Evolutionary conservation across 116 monocot species (phyloP), one percentile per base, ranked within the genome.

Genomic region (Phalaenopsis hybrid): DNA sequence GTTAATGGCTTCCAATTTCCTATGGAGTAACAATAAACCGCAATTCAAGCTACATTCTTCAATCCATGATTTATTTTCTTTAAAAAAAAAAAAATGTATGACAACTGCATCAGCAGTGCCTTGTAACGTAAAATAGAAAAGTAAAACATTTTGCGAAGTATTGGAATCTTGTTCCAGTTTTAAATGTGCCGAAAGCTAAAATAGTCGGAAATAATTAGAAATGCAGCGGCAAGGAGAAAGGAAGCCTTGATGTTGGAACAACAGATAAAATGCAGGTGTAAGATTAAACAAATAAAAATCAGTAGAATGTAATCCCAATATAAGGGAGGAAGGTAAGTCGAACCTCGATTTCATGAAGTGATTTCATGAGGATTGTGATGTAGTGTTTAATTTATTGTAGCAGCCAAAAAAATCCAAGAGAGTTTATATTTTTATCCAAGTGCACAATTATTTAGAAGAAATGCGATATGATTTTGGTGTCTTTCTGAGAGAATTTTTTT

Each of bases 81-180:
- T 31, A 31, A 31, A 31, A 31, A 94, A 80, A 83, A 97, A 97
- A 58, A 97, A 94, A 77, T 97, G 97, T 57, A 85, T 88, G 8
- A 87, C 97, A 79, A 93, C 88, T 58, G 97, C 97, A 94, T 94
- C 97, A 59, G 92, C 85, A 73, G 97, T 85, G 65, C 93, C 93
- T 81, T 97, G 87, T 79, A 97, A 94, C 94, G 94, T 94, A 79
- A 33, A 72, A 72, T 72, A 72, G 72, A 34, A 37, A 15, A 72
- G 11, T 15, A 72, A 72, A 34, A 31, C 25, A 13, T 34, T 37
- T 13, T 11, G 13, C 13, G 37, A 12, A 11, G 34, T 31, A 6
- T 13, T 34, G 72, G 37, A 15, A 34, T 23, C 12, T 37, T 34
- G 72, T 72, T 72, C 72, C 72, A 33, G 72, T 72, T 15, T 72